A percentile compares a stretch with the other conserved stretches of the same genome.
phyloP scores from a whole-genome alignment of 768 basidiomycete species.

The Suillus subalutaceus region DNA sequence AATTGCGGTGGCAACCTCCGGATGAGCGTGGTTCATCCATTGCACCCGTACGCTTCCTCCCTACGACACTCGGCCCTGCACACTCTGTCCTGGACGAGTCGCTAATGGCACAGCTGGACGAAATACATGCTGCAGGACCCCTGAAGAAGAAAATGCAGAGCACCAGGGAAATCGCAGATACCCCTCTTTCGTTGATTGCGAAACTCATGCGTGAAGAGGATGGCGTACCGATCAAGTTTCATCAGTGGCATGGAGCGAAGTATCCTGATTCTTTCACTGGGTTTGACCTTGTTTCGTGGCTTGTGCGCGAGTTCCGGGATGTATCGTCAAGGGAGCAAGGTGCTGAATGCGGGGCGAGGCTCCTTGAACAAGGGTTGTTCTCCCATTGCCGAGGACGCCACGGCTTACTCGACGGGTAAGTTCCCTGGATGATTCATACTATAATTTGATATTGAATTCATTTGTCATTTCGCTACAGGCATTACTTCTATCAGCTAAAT shows the following conservation, averaged over 20 bases:
- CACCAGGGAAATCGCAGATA: conserved; percentile 70
- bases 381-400: conserved; percentile 81
- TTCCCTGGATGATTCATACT: conserved; percentile 4
- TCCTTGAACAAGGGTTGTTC: conserved; percentile 83
- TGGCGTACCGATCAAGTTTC: conserved; percentile 80
- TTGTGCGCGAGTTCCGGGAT: conserved; percentile 89
- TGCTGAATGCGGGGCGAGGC: conserved; percentile 72
- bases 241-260: conserved; percentile 76
- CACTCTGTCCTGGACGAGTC: conserved; percentile 78
- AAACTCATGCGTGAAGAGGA: conserved; percentile 87
- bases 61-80: conserved; percentile 83
- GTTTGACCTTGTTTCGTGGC: conserved; percentile 88
- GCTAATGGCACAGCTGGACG: conserved; percentile 79
- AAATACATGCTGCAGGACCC: conserved; percentile 75
- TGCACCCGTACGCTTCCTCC: conserved; percentile 74
- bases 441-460: conserved; percentile 2
- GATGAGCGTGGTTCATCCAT: conserved; percentile 42
- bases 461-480: conserved; percentile 43
- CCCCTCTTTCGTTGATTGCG: conserved; percentile 65
- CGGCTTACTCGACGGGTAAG: conserved; percentile 86
- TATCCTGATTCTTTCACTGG: conserved; percentile 89
- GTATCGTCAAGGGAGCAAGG: conserved; percentile 82
- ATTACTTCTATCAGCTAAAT: conserved; percentile 86
- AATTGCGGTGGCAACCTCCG: conserved; percentile 75
- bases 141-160: conserved; percentile 81